A percentile compares a stretch with the other conserved stretches of the same genome.
phyloP scores from a whole-genome alignment of 441 rosid genomes.

The Aleurites moluccanus region DNA sequence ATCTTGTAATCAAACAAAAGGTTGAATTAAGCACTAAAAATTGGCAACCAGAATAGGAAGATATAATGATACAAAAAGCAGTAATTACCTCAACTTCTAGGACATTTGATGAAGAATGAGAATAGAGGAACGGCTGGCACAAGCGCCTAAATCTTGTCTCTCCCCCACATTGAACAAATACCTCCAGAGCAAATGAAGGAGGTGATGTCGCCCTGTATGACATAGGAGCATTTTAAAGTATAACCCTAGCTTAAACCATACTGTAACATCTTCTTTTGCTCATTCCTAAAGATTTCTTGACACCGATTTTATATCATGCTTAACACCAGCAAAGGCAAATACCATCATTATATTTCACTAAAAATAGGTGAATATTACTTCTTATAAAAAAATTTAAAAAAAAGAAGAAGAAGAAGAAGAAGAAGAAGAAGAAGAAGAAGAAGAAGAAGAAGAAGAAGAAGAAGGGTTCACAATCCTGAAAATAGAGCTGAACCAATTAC shows the following conservation, averaged over 20 bases:
- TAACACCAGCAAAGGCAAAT: background rate
- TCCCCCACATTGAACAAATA: constrained; percentile 89
- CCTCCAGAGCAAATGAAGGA: constrained; percentile 98
- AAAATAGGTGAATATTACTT: background rate
- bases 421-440: too few species aligned
- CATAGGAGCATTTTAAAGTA: background rate
- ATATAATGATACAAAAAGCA: background rate
- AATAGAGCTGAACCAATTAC: background rate
- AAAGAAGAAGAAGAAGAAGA: too few species aligned
- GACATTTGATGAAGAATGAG: constrained; percentile 94
- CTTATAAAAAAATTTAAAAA: background rate
- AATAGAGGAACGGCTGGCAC: constrained; percentile 92
- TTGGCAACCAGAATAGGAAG: background rate
- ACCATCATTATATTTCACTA: background rate
- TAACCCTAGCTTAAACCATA: background rate
- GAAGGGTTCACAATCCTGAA: background rate
- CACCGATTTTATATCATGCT: background rate
- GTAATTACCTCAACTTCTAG: constrained; percentile 89
- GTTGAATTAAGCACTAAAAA: constrained; percentile 17
- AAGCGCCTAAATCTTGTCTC: constrained; percentile 97
- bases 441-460: too few species aligned
- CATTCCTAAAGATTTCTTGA: background rate
- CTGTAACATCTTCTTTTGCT: background rate
- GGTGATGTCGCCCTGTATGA: constrained; percentile 87
- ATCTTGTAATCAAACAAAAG: constrained; percentile 2